These are phyloP conservation scores for Lenwebbia sp. DNA, from an alignment of 345 rosid species.

Conservation along the genomic window DNA sequence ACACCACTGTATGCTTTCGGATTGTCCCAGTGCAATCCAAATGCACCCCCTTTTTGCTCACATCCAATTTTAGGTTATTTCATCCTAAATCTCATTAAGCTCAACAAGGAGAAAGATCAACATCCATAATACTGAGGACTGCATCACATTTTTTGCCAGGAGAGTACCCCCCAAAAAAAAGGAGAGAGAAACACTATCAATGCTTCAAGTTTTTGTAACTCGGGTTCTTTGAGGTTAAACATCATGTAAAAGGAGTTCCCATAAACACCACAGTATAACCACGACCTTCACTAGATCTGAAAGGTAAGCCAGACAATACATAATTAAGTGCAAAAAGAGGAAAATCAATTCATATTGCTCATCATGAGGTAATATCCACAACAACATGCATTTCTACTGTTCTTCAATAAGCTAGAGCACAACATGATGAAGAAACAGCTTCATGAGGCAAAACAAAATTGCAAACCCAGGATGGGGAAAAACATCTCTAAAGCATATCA, in stretches of 20 bases:
- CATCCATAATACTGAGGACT: neutral
- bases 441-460: neutral
- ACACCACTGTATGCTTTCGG: neutral
- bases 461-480: neutral
- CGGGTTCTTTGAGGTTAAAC: neutral
- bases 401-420: neutral
- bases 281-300: neutral
- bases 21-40: neutral
- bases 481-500: neutral
- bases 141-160: neutral
- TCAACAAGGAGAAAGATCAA: neutral
- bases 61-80: neutral
- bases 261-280: neutral
- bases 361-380: neutral
- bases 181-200: neutral
- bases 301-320: neutral
- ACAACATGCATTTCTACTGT: neutral
- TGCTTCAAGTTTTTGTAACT: neutral
- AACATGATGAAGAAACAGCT: neutral
- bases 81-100: neutral
- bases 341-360: neutral
- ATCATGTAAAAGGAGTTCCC: neutral
- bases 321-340: neutral
- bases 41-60: neutral
- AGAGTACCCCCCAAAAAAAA: neutral